Evolutionary conservation across 129 eudicot genomes (phyloP).

Genomic region (Daucus carota): DH1_v3.0 NC_030381.2:18212001-18212500

Average conservation of each 20-base stretch:
- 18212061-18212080: neutral
- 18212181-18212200: neutral
- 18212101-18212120: neutral
- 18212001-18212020: constrained; percentile 6
- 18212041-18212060: neutral
- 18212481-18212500: neutral
- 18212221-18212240: constrained; percentile 11
- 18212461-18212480: neutral
- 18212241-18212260: constrained; percentile 13
- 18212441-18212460: neutral
- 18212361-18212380: constrained; percentile 5
- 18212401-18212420: neutral
- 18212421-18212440: neutral
- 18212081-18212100: neutral
- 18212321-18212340: constrained; percentile 9
- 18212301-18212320: neutral
- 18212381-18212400: neutral
- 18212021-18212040: neutral
- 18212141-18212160: neutral
- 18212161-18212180: neutral
- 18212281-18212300: constrained; percentile 16
- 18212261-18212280: constrained; percentile 4
- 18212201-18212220: constrained; percentile 2
- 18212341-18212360: constrained; percentile 4
- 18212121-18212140: neutral